Conservation (phyloP, 1,139 yeast species). For the Pichia sp. region DNA sequence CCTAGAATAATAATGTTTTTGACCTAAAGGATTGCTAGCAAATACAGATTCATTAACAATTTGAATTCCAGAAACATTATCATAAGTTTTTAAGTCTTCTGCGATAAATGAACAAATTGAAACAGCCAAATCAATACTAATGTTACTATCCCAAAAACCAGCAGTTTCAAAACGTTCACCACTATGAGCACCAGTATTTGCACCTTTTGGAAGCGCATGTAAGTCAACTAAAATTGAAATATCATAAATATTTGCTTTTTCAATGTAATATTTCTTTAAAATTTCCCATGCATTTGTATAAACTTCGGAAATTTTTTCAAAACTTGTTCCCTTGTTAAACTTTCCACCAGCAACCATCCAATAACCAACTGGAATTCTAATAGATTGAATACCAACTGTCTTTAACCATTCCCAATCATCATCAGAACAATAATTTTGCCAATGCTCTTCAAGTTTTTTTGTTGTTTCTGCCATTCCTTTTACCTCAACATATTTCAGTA, state of each 20-base stretch:
- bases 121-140: conserved; percentile 41
- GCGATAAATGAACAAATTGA: conserved; percentile 57
- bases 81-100: conserved; percentile 45
- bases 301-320: conserved; percentile 46
- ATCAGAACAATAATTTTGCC: conserved; percentile 57
- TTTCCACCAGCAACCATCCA: conserved; percentile 73
- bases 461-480: conserved; percentile 53
- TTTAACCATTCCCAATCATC: conserved; percentile 77
- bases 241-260: conserved; percentile 45
- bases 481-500: conserved; percentile 39
- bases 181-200: conserved; percentile 77
- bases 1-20: conserved; percentile 57
- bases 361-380: conserved; percentile 85
- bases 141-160: conserved; percentile 55
- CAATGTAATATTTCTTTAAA: conserved; percentile 40
- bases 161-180: conserved; percentile 59
- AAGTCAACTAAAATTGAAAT: conserved; percentile 79
- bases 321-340: conserved; percentile 55
- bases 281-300: conserved; percentile 66
- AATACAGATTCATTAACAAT: conserved; percentile 79
- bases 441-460: conserved; percentile 56
- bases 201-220: conserved; percentile 91
- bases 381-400: conserved; percentile 60
- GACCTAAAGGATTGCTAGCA: conserved; percentile 44
- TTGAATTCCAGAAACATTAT: conserved; percentile 76